phyloP scores from a whole-genome alignment of 768 basidiomycete genomes.

The Boletus coccyginus region DNA sequence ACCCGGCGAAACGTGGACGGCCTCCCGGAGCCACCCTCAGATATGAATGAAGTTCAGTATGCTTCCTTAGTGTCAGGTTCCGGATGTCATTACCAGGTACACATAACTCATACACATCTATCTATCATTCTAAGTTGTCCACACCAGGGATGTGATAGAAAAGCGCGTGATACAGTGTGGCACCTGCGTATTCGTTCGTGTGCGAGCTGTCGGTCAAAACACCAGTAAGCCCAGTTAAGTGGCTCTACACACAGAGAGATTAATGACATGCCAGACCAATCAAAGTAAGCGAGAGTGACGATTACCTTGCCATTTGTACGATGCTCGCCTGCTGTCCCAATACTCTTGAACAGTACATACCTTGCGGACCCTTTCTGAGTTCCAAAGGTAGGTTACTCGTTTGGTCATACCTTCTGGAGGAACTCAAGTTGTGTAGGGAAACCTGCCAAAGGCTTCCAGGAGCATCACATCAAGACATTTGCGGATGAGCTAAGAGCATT shows the following conservation, averaged over 20 bases:
- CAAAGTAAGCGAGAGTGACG: conserved; percentile 9
- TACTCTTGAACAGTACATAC: conserved; percentile 22
- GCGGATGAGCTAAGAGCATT: conserved; percentile 11
- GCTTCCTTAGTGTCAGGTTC: conserved; percentile 47
- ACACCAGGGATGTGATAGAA: conserved; percentile 22
- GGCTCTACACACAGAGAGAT: background rate
- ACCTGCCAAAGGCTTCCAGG: conserved; percentile 21
- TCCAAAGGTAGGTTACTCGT: conserved; percentile 17
- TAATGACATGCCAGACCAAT: conserved; percentile 15
- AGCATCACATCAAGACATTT: conserved; percentile 16
- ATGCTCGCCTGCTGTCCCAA: conserved; percentile 7
- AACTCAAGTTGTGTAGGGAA: conserved; percentile 18
- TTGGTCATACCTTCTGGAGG: background rate
- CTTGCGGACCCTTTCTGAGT: conserved; percentile 25
- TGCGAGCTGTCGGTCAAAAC: conserved; percentile 22
- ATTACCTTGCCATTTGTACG: conserved; percentile 5
- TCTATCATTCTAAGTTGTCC: background rate
- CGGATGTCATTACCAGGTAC: conserved; percentile 40
- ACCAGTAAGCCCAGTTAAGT: conserved; percentile 18
- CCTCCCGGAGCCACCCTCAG: conserved; percentile 46
- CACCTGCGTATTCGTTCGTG: conserved; percentile 34
- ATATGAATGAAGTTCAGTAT: conserved; percentile 48
- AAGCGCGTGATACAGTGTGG: conserved; percentile 30
- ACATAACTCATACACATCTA: background rate
- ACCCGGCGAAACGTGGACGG: conserved; percentile 36